These are phyloP conservation scores for Sordaria brevicollis DNA, from an alignment of 495 filamentous ascomycete genomes.

Conservation along the genomic window DNA sequence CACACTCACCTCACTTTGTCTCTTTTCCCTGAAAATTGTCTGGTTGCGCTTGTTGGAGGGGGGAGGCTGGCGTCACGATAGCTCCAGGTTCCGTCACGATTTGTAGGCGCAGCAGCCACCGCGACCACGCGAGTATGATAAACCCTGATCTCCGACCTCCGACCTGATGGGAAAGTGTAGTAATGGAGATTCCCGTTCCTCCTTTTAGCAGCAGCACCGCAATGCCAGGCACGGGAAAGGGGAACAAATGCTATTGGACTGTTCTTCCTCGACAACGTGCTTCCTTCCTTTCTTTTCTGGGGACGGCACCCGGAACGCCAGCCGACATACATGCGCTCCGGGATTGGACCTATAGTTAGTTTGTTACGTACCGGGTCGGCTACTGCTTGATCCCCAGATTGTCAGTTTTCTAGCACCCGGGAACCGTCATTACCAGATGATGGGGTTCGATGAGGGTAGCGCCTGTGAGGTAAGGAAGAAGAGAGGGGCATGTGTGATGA, in stretches of 20 bases:
- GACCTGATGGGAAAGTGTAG: neutral
- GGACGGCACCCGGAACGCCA: neutral
- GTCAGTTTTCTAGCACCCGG: neutral
- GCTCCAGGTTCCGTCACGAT: neutral
- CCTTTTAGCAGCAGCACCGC: neutral
- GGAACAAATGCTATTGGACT: neutral
- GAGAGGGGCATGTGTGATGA: neutral
- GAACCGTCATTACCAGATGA: neutral
- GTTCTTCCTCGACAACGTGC: too few species aligned
- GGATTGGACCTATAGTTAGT: neutral
- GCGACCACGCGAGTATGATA: neutral
- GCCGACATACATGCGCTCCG: neutral
- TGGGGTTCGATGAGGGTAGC: neutral
- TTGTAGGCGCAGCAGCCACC: neutral
- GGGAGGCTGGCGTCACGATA: neutral
- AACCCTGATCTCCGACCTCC: neutral
- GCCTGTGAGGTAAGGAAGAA: neutral
- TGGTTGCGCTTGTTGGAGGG: neutral
- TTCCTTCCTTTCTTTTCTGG: neutral
- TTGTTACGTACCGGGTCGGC: neutral
- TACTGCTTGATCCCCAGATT: neutral
- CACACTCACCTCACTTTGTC: neutral
- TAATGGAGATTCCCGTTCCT: neutral
- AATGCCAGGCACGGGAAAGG: neutral
- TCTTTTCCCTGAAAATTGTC: neutral